Evolutionary conservation across 129 eudicot species (phyloP), one percentile per base, ranked within the genome.

Genomic region (Centrapalus pauciflorus): DNA sequence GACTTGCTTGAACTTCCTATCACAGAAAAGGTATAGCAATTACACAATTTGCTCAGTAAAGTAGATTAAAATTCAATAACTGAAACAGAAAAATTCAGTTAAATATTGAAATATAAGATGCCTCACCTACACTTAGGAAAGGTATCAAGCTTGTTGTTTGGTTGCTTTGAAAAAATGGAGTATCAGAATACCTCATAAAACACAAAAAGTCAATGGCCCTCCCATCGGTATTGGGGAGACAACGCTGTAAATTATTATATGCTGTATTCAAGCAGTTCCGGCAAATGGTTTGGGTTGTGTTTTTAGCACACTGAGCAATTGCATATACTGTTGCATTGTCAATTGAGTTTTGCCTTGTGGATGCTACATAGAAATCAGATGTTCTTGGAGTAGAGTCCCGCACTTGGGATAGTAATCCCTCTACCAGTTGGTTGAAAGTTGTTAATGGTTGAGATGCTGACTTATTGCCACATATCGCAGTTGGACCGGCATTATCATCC

Each of bases 191-290:
- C 70, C 87, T 79, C 63, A 85, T 29, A 34, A 82, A 85, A 59
- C 92, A 82, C 17, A 58, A 69, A 2, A 77, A 79, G 17, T 82
- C 83, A 21, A 82, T 27, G 14, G 87, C 73, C 62, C 83, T 73
- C 50, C 83, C 92, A 40, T 80, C 85, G 2, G 60, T 67, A 27
- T 50, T 55, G 2, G 87, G 92, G 17, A 75, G 80, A 58, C 92
- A 85, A 52, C 67, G 43, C 4, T n/a, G 43, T 49, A 86, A 68
- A 57, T 77, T 80, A 25, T 29, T 37, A 70, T 77, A 74, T 8
- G 94, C 86, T 23, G 76, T 75, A 28, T 52, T 72, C 49, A 86
- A 57, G 80, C 94, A 86, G 34, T 30, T 74, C 20, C 48, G 56
- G 50, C 94, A 86, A 14, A 75, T 81, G 33, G 66, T 40, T 48